Conservation (phyloP, 2,329 filamentous ascomycete genomes). For the Colletotrichum australisinense region DNA sequence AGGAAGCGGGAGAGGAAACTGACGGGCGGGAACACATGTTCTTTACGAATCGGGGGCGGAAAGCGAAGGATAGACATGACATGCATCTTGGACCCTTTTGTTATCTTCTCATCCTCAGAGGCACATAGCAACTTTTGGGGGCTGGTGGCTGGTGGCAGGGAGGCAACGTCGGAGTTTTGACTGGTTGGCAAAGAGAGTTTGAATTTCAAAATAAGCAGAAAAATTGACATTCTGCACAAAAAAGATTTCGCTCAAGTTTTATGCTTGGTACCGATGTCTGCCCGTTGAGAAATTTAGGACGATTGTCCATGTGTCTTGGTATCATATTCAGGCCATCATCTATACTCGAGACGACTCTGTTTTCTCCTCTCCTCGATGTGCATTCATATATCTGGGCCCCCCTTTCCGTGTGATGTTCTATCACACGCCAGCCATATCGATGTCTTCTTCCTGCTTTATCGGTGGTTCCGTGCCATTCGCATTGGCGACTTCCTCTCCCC, state of each 20-base stretch:
- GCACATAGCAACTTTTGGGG: not conserved
- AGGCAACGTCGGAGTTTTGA: not conserved
- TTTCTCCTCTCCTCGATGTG: no score
- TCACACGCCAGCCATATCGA: conserved; percentile 20
- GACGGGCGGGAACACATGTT: not conserved
- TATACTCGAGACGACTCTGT: not conserved
- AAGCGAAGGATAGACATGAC: not conserved
- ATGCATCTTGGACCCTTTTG: not conserved
- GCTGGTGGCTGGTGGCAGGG: not conserved
- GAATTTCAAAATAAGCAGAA: not conserved
- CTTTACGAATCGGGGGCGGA: not conserved
- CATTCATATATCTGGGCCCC: not conserved
- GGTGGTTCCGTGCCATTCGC: conserved; percentile 24
- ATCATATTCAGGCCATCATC: not conserved
- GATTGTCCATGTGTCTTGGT: not conserved
- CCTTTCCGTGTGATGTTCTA: not conserved
- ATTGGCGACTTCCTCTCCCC: not conserved
- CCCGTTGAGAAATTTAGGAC: not conserved
- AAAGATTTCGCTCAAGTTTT: not conserved
- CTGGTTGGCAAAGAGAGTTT: not conserved
- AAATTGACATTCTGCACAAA: not conserved
- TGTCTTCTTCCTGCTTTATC: conserved; percentile 37
- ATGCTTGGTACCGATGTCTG: not conserved
- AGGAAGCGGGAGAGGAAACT: no score
- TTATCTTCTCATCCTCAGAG: not conserved